These are phyloP conservation scores for Pseudocercospora pini-densiflorae DNA, from an alignment of 2,329 filamentous ascomycete species.

Conservation along the genomic window DNA sequence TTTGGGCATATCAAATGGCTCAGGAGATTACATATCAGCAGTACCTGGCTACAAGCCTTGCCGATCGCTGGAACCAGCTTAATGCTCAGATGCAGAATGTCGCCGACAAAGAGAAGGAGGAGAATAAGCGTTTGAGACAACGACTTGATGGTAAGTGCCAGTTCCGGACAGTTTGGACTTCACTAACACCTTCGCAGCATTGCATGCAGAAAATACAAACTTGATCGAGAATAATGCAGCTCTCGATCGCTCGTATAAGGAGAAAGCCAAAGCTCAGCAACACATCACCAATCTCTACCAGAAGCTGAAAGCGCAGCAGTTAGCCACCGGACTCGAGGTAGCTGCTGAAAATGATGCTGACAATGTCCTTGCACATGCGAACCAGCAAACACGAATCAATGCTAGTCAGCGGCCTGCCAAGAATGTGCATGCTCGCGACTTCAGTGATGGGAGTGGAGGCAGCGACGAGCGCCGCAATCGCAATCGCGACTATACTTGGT, in stretches of 20 bases:
- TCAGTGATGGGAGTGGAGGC: conserved; percentile 16
- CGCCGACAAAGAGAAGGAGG: conserved; percentile 73
- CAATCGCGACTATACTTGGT: conserved; percentile 16
- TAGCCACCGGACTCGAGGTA: conserved; percentile 58
- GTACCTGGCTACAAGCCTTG: conserved; percentile 70
- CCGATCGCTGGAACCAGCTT: conserved; percentile 70
- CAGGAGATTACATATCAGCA: conserved; percentile 86
- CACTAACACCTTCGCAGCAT: conserved; percentile 12
- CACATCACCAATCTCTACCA: conserved; percentile 48
- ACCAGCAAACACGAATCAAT: conserved; percentile 13
- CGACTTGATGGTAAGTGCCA: conserved; percentile 62
- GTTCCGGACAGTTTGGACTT: background rate
- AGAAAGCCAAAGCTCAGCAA: conserved; percentile 15
- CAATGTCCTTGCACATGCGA: conserved; percentile 45
- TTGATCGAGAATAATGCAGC: conserved; percentile 11
- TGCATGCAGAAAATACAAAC: conserved; percentile 16
- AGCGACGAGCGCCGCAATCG: conserved; percentile 14
- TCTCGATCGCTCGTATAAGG: conserved; percentile 17
- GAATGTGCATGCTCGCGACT: conserved; percentile 10
- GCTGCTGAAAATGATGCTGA: conserved; percentile 60
- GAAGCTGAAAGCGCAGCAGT: conserved; percentile 59
- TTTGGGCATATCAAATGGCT: conserved; percentile 85
- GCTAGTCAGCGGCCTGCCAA: conserved; percentile 8
- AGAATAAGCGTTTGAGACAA: conserved; percentile 69
- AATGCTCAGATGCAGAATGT: conserved; percentile 72